phyloP scores from a whole-genome alignment of 2,329 filamentous ascomycete genomes.

The Phaeosphaeriaceae sp. region DNA sequence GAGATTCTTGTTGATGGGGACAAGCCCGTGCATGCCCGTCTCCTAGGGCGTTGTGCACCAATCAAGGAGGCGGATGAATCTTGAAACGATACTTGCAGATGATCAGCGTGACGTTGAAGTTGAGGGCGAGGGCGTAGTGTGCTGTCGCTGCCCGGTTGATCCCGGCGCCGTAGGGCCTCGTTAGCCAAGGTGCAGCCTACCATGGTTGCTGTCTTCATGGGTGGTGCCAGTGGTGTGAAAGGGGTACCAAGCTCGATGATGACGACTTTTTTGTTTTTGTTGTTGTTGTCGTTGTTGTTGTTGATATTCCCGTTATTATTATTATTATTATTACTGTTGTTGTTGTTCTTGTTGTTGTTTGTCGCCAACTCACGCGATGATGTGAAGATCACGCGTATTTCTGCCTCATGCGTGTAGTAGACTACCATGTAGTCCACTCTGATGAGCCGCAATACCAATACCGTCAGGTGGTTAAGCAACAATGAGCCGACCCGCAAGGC shows the following conservation, averaged over 20 bases:
- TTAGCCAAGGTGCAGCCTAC: constrained; percentile 21
- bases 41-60: not conserved
- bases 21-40: constrained; percentile 9
- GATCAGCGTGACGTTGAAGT: constrained; percentile 9
- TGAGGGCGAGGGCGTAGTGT: constrained; percentile 4
- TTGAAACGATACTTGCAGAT: constrained; percentile 8
- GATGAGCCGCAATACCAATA: constrained; percentile 8
- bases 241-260: constrained; percentile 4
- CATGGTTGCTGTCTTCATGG: constrained; percentile 21
- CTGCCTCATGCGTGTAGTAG: constrained; percentile 11
- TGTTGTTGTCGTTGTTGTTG: not conserved
- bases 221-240: constrained; percentile 3
- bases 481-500: constrained; percentile 1
- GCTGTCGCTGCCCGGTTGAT: constrained; percentile 15
- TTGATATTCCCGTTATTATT: not conserved
- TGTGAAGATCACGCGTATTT: constrained; percentile 16
- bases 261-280: constrained; percentile 7
- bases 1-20: constrained; percentile 6
- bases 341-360: not conserved
- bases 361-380: not conserved
- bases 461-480: constrained; percentile 10
- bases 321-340: not conserved
- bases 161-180: constrained; percentile 21
- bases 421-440: constrained; percentile 11
- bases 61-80: not conserved